Evolutionary conservation across 371 early-diverging fungal genomes (phyloP).

Genomic region (Racocetra persica): DNA sequence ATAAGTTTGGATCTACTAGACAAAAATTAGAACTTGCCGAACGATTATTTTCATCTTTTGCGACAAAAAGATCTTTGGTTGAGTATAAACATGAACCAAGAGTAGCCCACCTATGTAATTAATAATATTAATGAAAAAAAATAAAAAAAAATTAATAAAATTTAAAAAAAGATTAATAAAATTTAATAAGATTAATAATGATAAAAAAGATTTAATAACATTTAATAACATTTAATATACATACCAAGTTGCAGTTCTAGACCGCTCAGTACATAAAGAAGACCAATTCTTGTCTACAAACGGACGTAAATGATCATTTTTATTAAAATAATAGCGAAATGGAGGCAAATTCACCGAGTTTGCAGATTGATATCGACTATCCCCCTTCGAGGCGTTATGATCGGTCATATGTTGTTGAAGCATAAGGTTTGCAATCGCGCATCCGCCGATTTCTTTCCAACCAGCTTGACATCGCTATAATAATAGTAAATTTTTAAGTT

Average conservation of each 20-base stretch:
- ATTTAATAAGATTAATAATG: neutral
- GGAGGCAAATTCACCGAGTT: constrained; percentile 62
- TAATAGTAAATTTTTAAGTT: constrained; percentile 57
- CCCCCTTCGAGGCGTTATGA: constrained; percentile 50
- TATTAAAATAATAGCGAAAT: constrained; percentile 69
- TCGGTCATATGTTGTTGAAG: constrained; percentile 60
- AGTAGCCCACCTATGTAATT: constrained; percentile 65
- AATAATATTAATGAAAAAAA: neutral
- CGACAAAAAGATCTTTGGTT: constrained; percentile 67
- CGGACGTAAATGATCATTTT: constrained; percentile 69
- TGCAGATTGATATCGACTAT: constrained; percentile 60
- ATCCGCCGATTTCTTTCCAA: constrained; percentile 76
- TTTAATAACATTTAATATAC: no score
- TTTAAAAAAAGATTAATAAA: neutral
- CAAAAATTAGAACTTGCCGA: constrained; percentile 74
- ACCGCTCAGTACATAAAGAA: constrained; percentile 71
- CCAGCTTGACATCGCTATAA: constrained; percentile 66
- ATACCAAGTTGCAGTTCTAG: constrained; percentile 70
- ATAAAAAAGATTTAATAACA: neutral
- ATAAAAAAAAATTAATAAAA: neutral
- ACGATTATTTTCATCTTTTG: constrained; percentile 66
- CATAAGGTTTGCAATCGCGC: constrained; percentile 70
- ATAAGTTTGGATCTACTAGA: constrained; percentile 64
- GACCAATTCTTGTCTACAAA: constrained; percentile 75
- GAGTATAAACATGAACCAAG: constrained; percentile 71